Evolutionary conservation across 371 early-diverging fungal species (phyloP).

Genomic region (Synchytrium microbalum): DNA sequence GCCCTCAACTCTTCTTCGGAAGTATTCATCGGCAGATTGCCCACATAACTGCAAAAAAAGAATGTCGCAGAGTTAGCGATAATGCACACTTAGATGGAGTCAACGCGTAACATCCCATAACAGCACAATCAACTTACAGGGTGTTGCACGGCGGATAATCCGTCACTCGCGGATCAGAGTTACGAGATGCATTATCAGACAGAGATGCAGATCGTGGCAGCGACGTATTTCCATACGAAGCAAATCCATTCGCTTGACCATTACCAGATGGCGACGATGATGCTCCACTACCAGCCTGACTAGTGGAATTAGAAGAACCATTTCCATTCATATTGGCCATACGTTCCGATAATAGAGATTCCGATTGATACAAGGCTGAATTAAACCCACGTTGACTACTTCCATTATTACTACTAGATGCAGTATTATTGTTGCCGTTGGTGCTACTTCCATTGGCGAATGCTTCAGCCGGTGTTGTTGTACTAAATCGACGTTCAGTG

Average conservation of each 20-base stretch:
- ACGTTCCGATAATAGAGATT: constrained; percentile 35
- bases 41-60: constrained; percentile 68
- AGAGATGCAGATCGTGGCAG: not conserved
- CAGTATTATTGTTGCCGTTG: not conserved
- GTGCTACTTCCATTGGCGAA: not conserved
- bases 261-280: not conserved
- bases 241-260: not conserved
- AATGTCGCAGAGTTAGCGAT: not conserved
- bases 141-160: constrained; percentile 95
- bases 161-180: not conserved
- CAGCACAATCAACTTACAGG: constrained; percentile 34
- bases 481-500: not conserved
- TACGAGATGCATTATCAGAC: not conserved
- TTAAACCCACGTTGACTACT: constrained; percentile 45
- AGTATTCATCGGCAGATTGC: constrained; percentile 77
- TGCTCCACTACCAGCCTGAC: not conserved
- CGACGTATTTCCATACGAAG: not conserved
- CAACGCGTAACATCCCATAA: not conserved
- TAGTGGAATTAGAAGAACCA: not conserved
- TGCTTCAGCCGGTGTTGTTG: not conserved
- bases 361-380: constrained; percentile 43
- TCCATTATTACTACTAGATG: not conserved
- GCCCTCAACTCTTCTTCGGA: constrained; percentile 73
- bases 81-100: not conserved
- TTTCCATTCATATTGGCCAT: constrained; percentile 17